Conservation (phyloP, 1,139 yeast genomes). For the Protomyces gravidus region DNA sequence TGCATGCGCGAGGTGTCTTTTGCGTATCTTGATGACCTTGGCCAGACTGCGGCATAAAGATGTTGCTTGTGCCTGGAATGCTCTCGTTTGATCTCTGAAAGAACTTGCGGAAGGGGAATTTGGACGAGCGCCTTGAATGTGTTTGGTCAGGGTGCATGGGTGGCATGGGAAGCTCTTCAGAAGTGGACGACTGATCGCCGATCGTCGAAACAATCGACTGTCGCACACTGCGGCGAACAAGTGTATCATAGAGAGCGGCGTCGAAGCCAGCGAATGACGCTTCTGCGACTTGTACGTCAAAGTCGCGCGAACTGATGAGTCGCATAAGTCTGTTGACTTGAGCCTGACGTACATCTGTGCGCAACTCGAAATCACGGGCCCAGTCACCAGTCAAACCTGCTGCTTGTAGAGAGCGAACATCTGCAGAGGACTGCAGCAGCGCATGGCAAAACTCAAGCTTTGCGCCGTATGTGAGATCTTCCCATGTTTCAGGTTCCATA, state of each 20-base stretch:
- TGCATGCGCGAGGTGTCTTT: background rate
- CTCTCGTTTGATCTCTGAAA: background rate
- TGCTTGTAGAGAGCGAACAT: background rate
- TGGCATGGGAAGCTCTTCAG: background rate
- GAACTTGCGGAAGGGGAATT: background rate
- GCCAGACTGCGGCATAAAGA: background rate
- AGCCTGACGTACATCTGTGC: background rate
- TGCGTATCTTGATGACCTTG: background rate
- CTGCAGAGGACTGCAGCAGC: background rate
- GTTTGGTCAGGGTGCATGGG: background rate
- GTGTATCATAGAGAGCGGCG: background rate
- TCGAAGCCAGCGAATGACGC: background rate
- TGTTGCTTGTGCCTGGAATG: background rate
- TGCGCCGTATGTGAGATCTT: background rate
- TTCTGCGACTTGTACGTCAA: background rate
- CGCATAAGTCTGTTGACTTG: background rate
- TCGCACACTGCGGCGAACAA: background rate
- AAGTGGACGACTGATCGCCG: background rate
- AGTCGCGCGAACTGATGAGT: background rate
- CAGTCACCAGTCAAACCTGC: conserved; percentile 1
- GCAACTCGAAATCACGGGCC: background rate
- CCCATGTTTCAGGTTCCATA: background rate
- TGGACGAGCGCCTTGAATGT: background rate
- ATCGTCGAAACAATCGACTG: background rate
- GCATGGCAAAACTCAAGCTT: conserved; percentile 2